Conservation (phyloP, 257 asterid genomes). For the Oldenlandia corymbosa region DNA sequence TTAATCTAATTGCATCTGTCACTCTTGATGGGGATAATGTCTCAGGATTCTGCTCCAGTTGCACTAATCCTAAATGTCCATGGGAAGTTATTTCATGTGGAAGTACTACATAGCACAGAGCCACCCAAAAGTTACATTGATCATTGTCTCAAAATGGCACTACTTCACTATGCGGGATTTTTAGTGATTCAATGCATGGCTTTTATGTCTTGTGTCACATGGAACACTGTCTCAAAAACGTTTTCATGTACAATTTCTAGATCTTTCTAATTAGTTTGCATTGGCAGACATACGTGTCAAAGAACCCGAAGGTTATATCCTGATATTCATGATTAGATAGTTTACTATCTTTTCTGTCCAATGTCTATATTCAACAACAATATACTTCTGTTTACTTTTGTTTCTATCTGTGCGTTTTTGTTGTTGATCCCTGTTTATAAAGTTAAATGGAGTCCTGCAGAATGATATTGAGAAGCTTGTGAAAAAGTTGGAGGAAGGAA, state of each 20-base stretch:
- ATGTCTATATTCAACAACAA: not conserved
- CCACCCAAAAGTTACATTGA: constrained; percentile 76
- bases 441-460: constrained; percentile 31
- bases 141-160: constrained; percentile 65
- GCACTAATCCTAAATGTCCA: constrained; percentile 91
- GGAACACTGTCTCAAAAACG: not conserved
- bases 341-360: constrained; percentile 29
- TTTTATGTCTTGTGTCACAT: not conserved
- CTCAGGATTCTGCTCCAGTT: constrained; percentile 75
- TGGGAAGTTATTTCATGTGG: constrained; percentile 89
- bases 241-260: not conserved
- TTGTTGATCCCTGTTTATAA: not conserved
- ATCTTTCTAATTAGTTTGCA: constrained; percentile 21
- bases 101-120: constrained; percentile 65
- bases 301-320: constrained; percentile 91
- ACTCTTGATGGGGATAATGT: constrained; percentile 98
- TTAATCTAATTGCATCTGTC: constrained; percentile 87
- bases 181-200: not conserved
- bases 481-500: constrained; percentile 69
- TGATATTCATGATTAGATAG: constrained; percentile 98
- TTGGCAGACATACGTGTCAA: constrained; percentile 64
- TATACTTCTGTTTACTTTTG: not conserved
- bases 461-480: constrained; percentile 93
- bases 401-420: not conserved
- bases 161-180: constrained; percentile 4